Evolutionary conservation across 106 monocot genomes (phyloP), one percentile per base, ranked within the genome.

Genomic region (Alisma plantagoaquatica): DNA sequence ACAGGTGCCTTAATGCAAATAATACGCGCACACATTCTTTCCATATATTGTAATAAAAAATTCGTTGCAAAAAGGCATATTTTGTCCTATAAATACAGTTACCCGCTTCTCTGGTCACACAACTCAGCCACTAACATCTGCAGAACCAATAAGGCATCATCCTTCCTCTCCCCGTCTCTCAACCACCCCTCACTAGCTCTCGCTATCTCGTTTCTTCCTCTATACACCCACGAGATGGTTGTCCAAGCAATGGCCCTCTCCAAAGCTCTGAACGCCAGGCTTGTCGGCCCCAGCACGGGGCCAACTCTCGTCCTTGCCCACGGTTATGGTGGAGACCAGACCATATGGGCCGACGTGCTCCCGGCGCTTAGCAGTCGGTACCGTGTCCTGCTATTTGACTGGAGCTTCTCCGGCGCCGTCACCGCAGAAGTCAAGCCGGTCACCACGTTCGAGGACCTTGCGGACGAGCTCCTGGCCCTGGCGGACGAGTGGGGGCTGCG

Each of bases 311-410:
- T 84, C 5, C 75, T 84, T 7, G 49, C 75, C 2, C 84, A 84
- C 66, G 84, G 84, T 2, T 84, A 63, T 43, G 84, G 84, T 4
- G 75, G 45, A 2, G 70, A 68, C 61, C 84, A 84, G 53, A 41
- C 53, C 14, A 21, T 79, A 10, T 84, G 84, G 84, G 79, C 75
- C 57, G 41, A 57, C 4, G 14, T 83, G 11, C 2, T 72, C 4
- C 63, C 79, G 2, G 32, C 55, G 1, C 64, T 84, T 3, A 49
- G 49, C 11, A 16, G 51, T 28, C 33, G 27, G 32, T 65, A 64
- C 41, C 67, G 57, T 21, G 44, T 84, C 3, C 17, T 84, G 5
- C 47, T 73, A 41, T 84, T 84, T 51, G 76, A 84, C 49, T 84
- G 79, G 84, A 67, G 56, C 51, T 84, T 84, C 65, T 57, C 58